Percentiles rank a stretch among this genome's conserved stretches.
Evolutionary conservation across 2,329 filamentous ascomycete species (phyloP).

Genomic region (Fusarium drepaniforme): DNA sequence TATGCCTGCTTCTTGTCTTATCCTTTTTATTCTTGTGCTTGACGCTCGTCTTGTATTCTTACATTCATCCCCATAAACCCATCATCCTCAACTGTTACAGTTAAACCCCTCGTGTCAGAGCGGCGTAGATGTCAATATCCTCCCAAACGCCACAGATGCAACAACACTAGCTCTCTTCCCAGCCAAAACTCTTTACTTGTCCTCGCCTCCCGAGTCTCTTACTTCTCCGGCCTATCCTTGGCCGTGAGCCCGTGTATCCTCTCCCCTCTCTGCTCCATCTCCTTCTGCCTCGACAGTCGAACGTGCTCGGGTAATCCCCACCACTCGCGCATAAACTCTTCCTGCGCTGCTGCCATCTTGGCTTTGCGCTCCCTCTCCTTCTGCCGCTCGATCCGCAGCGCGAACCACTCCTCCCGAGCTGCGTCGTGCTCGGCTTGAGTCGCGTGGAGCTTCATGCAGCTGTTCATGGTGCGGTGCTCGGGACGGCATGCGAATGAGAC

Average conservation of each 20-base stretch:
- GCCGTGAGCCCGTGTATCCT: constrained; percentile 66
- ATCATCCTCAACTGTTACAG: constrained; percentile 30
- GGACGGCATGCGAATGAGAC: constrained; percentile 88
- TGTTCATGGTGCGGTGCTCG: constrained; percentile 89
- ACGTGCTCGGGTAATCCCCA: constrained; percentile 73
- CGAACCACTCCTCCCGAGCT: constrained; percentile 95
- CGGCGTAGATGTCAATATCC: constrained; percentile 39
- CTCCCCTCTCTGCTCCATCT: constrained; percentile 63
- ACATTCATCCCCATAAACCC: constrained; percentile 13
- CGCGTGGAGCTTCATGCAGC: constrained; percentile 89
- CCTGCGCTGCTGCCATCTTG: constrained; percentile 70
- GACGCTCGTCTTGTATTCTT: constrained; percentile 28
- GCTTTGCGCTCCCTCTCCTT: constrained; percentile 74
- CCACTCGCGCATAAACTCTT: constrained; percentile 75
- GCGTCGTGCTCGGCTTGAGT: constrained; percentile 88
- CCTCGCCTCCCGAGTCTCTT: constrained; percentile 26
- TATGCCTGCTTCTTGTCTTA: not conserved
- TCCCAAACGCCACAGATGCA: constrained; percentile 42
- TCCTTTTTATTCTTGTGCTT: not conserved
- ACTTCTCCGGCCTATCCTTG: constrained; percentile 36
- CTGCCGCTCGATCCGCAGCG: constrained; percentile 77
- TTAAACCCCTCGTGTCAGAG: constrained; percentile 28
- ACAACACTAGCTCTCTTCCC: constrained; percentile 9
- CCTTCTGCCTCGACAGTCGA: constrained; percentile 60
- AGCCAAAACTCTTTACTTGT: not conserved